Base-by-base conservation (phyloP, 1,284 basidiomycete genomes). In the Pterulicium gracile region DNA sequence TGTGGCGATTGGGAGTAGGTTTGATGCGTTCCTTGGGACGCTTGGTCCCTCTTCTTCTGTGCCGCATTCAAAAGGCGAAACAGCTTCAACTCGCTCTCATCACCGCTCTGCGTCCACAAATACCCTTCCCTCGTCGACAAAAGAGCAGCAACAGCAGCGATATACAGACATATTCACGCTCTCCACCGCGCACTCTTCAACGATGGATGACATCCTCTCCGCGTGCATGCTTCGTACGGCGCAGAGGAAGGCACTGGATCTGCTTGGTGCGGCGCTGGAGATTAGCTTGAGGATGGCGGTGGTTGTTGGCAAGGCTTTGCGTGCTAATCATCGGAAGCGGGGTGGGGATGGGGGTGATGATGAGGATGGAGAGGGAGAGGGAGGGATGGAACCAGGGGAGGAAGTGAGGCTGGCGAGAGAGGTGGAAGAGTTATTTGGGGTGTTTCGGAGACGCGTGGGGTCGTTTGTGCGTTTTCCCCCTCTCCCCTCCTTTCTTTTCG, bases 181-280 rank as follows among this genome's bases (percentile, higher is more conserved):
- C 10, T 75, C 84, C 0, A 68, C 74, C 7, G 70, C 73, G 35
- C 89, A 93, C 61, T 83, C 85, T 1, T 60, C 64, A 3, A 64
- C 87, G 44, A 62, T 93, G 53, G 83, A 92, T 57, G 74, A 82
- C 50, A 80, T 93, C 22, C 69, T 91, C 20, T 79, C 73, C 45
- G 81, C 86, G 10, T 91, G 87, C 57, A 65, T 92, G n/a, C 63
- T 92, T 24, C 68, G 84, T 27, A 77, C 84, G 0, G 72, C 75
- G 2, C 88, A 92, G 58, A 72, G 79, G 52, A 68, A 72, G 1
- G 77, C 75, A 4, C 78, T 78, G 0, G 81, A 86, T 51, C 63
- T 85, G 18, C 65, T 93, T 24, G 75, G 79, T 44, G 70, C 74
- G 20, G 69, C 77, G 18, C 65, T 91, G 49, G 79, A 85, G 51